Evolutionary conservation across 2,329 filamentous ascomycete species (phyloP), one percentile per base, ranked within the genome.

Genomic region (Pseudopyricularia cyperi): DNA sequence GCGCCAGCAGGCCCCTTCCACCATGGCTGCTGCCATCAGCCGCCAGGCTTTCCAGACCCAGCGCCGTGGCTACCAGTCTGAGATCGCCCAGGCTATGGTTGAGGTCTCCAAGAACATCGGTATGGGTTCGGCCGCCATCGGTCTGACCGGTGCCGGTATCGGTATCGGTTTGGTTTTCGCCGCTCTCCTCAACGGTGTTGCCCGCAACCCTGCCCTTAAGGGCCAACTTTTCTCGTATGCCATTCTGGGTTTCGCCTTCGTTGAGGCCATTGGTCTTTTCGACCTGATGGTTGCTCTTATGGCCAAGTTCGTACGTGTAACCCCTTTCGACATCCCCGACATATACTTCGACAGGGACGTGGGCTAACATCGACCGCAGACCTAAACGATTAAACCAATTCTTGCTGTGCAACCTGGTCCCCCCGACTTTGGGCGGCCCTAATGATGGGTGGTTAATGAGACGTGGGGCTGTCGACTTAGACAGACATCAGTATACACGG

Each of bases 81-180:
- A 90, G 82, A 87, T 90, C 73, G 85, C 86, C 75, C 79, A 85
- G 71, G 86, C 86, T 72, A 84, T 90, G 77, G 86, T 90, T 71
- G 85, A 89, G 80, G 85, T 88, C 75, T 89, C 86, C 73, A 86
- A 89, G 82, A 89, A 89, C 83, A 71, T 89, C 67, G 86, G 86
- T 80, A 89, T 89, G 85, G 86, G 86, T 74, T 77, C 83, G 64
- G 88, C 88, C 67, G 88, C 88, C 77, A 89, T 94, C 69, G 88
- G 88, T 85, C 85, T 94, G 67, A 87, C 85, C 69, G 85, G 85
- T 85, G 85, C 87, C 69, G 86, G 87, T 89, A 88, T 93, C 73
- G 88, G 88, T 87, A 94, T 93, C 75, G 88, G 88, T 80, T 83
- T 91, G 69, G 88, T 94, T 70, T 94, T 94, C 82, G 87, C 85